Percentiles rank a stretch among this genome's conserved stretches.
phyloP scores from a whole-genome alignment of 148 eudicot species.

The Persicaria tinctoria region DNA sequence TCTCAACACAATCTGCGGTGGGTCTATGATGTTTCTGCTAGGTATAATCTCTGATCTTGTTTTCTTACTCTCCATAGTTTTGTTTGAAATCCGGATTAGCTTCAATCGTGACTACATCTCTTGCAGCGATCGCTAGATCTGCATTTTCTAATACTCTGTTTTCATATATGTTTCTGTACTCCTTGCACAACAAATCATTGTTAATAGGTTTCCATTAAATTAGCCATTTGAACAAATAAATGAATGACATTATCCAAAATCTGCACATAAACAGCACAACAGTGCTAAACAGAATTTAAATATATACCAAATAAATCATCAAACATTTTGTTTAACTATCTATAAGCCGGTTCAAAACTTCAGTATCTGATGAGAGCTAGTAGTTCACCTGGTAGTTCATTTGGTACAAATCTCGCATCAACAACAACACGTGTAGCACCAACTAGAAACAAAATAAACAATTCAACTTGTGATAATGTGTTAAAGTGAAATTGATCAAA shows the following conservation, averaged over 20 bases:
- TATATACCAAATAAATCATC: not conserved
- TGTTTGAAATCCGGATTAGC: too few species aligned
- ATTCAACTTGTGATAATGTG: not conserved
- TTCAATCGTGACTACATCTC: too few species aligned
- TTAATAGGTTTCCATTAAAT: not conserved
- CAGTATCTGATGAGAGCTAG: not conserved
- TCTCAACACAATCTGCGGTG: too few species aligned
- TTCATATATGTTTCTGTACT: not conserved
- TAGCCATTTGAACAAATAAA: not conserved
- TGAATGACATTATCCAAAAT: not conserved
- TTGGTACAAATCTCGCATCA: slow-evolving; percentile 91
- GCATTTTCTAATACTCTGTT: too few species aligned
- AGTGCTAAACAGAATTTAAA: too few species aligned
- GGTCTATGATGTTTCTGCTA: too few species aligned
- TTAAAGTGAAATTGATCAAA: not conserved
- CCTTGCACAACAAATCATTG: not conserved
- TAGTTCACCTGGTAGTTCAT: slow-evolving; percentile 72
- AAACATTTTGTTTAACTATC: not conserved
- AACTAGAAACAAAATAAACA: slow-evolving; percentile 32
- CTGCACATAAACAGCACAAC: too few species aligned
- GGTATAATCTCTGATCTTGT: too few species aligned
- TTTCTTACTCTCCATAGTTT: too few species aligned
- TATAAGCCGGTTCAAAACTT: not conserved
- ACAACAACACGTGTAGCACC: slow-evolving; percentile 99
- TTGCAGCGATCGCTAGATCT: too few species aligned